phyloP scores from a whole-genome alignment of 2,329 filamentous ascomycete genomes.

The Ophiocordyceps sinensis region DNA sequence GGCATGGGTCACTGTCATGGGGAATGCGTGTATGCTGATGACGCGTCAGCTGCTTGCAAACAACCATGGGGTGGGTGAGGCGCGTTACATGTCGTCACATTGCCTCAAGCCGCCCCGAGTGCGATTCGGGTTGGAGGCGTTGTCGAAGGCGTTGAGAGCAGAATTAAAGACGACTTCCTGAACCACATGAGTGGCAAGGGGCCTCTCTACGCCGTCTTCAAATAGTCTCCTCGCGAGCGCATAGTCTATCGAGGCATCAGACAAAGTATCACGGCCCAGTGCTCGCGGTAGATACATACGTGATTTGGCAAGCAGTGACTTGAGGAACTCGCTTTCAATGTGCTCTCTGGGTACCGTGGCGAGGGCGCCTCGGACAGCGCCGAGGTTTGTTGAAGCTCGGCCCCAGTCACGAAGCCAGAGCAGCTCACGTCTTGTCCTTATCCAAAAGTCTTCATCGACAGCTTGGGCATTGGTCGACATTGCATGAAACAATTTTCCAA shows the following conservation, averaged over 20 bases:
- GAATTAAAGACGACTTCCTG: constrained; percentile 46
- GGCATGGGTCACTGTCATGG: constrained; percentile 37
- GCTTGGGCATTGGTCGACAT: constrained; percentile 34
- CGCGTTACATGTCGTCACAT: constrained; percentile 57
- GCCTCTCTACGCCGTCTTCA: constrained; percentile 32
- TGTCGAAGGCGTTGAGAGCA: constrained; percentile 61
- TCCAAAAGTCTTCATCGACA: constrained; percentile 51
- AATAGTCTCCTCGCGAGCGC: constrained; percentile 48
- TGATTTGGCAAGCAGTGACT: constrained; percentile 45
- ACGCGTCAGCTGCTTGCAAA: background rate
- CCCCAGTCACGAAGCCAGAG: constrained; percentile 67
- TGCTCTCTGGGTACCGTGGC: constrained; percentile 44
- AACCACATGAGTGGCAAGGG: constrained; percentile 34
- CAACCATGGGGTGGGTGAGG: background rate
- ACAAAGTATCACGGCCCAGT: background rate
- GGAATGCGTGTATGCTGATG: constrained; percentile 48
- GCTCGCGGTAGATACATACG: constrained; percentile 29
- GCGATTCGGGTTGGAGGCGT: constrained; percentile 67
- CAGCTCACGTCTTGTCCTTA: constrained; percentile 44
- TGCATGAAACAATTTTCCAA: constrained; percentile 42
- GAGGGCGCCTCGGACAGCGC: constrained; percentile 44
- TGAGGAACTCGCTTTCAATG: constrained; percentile 59
- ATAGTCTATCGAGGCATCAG: constrained; percentile 32
- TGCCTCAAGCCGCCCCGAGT: constrained; percentile 64
- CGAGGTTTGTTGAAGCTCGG: constrained; percentile 16